Conservation (phyloP, 306 rosid genomes). For the Lathyrus tuberosus region DNA sequence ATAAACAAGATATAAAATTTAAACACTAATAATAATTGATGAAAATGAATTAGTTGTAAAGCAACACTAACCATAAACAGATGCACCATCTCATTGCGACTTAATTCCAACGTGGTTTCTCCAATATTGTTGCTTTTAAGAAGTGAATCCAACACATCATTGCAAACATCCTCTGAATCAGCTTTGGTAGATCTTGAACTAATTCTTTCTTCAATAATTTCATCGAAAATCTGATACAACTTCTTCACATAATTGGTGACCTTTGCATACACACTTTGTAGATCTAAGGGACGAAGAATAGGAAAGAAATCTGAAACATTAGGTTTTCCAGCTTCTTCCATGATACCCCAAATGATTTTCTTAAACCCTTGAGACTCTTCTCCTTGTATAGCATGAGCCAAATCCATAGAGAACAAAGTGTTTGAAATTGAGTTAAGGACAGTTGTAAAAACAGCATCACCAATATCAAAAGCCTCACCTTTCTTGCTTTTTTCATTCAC, state of each 20-base stretch:
- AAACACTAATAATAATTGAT: background rate
- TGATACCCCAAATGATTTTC: background rate
- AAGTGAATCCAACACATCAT: slow-evolving; percentile 31
- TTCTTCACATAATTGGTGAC: background rate
- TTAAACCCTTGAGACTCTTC: slow-evolving; percentile 25
- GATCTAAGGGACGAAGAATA: slow-evolving; percentile 5
- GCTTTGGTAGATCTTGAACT: background rate
- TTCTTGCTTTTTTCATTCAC: background rate
- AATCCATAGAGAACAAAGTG: slow-evolving; percentile 36
- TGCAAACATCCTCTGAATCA: background rate
- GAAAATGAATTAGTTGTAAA: background rate
- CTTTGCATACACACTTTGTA: background rate
- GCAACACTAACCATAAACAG: slow-evolving; percentile 5
- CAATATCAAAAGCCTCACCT: slow-evolving; percentile 29
- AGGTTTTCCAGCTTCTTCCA: slow-evolving; percentile 6
- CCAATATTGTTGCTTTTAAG: background rate
- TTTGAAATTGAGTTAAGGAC: slow-evolving; percentile 24
- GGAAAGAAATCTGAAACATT: slow-evolving; percentile 36
- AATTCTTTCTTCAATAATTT: slow-evolving; percentile 31
- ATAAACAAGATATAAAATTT: too few relatives aligned
- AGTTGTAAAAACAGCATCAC: slow-evolving; percentile 25
- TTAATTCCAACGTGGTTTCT: background rate
- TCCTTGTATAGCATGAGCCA: background rate
- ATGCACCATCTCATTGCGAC: slow-evolving; percentile 20
- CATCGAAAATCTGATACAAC: background rate